These are phyloP conservation scores for Penicillium parvum DNA, from an alignment of 495 filamentous ascomycete genomes.

Conservation along the genomic window DNA sequence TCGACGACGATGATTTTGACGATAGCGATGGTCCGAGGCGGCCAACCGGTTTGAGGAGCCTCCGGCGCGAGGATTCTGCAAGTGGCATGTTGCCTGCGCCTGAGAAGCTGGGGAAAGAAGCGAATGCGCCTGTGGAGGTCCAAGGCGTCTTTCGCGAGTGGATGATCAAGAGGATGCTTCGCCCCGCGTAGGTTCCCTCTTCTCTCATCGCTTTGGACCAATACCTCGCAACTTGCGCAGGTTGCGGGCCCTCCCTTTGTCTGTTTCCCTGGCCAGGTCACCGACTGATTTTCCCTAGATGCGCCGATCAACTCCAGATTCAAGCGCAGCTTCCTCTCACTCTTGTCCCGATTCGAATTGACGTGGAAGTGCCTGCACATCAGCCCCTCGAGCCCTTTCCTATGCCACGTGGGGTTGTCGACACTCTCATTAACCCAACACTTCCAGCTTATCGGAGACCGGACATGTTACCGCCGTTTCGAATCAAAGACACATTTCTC, in stretches of 20 bases:
- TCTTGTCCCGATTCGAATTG: conserved; percentile 92
- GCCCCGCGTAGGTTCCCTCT: conserved; percentile 38
- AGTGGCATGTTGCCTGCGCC: conserved; percentile 55
- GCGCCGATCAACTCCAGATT: conserved; percentile 65
- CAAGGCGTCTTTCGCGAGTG: conserved; percentile 92
- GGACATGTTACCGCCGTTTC: conserved; percentile 73
- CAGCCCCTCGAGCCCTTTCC: conserved; percentile 69
- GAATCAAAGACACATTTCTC: conserved; percentile 88
- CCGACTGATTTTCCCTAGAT: too few species aligned
- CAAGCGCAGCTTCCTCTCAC: conserved; percentile 84
- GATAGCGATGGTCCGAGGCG: conserved; percentile 75
- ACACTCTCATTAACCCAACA: conserved; percentile 58
- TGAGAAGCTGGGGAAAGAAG: conserved; percentile 81
- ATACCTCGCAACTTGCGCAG: background rate
- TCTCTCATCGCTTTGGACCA: conserved; percentile 3
- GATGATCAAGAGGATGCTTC: conserved; percentile 75
- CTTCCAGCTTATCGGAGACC: conserved; percentile 71
- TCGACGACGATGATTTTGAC: conserved; percentile 90
- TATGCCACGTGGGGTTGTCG: conserved; percentile 55
- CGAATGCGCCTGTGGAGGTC: conserved; percentile 70
- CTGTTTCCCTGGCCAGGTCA: too few species aligned
- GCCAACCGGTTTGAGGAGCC: conserved; percentile 78
- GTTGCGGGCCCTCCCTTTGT: too few species aligned
- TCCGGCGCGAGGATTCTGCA: conserved; percentile 70
- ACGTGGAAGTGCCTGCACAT: conserved; percentile 82